Conservation (phyloP, 2,329 filamentous ascomycete species). For the Drechmeria coniospora region DNA sequence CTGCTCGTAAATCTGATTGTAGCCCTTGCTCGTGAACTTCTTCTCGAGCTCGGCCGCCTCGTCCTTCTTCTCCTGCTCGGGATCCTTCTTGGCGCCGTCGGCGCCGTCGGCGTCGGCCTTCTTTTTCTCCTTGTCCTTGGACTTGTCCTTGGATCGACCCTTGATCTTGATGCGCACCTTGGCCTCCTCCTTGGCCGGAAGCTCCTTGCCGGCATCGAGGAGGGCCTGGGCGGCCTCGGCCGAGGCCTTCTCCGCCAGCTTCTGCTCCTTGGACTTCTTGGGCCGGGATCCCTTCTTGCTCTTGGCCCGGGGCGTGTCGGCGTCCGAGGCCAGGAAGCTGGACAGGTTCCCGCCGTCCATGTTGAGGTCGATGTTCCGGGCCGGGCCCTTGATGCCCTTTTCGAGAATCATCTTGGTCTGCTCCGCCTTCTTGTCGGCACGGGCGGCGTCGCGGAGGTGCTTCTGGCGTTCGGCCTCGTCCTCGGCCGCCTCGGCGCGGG, state of each 20-base stretch:
- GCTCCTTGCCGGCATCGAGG: conserved; percentile 61
- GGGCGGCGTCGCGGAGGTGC: conserved; percentile 71
- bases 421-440: conserved; percentile 82
- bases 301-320: conserved; percentile 35
- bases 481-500: conserved; percentile 60
- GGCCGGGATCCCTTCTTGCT: conserved; percentile 50
- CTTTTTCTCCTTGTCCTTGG: conserved; percentile 22
- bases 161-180: conserved; percentile 52
- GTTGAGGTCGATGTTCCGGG: conserved; percentile 56
- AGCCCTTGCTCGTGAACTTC: conserved; percentile 75
- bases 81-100: conserved; percentile 24
- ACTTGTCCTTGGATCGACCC: conserved; percentile 29
- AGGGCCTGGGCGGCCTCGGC: conserved; percentile 81
- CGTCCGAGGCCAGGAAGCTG: conserved; percentile 59
- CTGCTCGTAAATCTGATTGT: conserved; percentile 93
- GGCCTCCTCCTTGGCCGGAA: conserved; percentile 39
- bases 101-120: conserved; percentile 27
- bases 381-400: conserved; percentile 69
- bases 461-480: conserved; percentile 72
- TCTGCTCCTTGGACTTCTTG: conserved; percentile 83
- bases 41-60: conserved; percentile 40
- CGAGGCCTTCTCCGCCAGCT: conserved; percentile 64
- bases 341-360: conserved; percentile 75
- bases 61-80: conserved; percentile 36
- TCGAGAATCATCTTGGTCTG: conserved; percentile 79